Evolutionary conservation across 192 early-diverging fungal species (phyloP), one percentile per base, ranked within the genome.

Genomic region (Entophlyctis luteolus): DNA sequence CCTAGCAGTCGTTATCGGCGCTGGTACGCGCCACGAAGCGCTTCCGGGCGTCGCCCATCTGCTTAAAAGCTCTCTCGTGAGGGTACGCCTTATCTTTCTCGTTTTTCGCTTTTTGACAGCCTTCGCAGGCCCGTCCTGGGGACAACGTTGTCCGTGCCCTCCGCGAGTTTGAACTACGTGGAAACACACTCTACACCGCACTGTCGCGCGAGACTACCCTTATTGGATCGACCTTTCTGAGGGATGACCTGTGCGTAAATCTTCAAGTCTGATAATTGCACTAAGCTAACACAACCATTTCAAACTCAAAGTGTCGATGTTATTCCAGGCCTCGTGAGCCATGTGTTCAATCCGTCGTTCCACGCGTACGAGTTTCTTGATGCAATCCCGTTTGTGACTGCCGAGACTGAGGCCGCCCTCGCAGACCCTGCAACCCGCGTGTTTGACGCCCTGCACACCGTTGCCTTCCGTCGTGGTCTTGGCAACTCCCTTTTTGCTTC

Each of bases 401-500:
- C 78, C 25, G 90, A 98, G 78, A 73, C 88, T 20, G 67, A 77
- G 65, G 75, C 79, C 35, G 86, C 91, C 28, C 79, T 86, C 23
- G 60, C 79, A 28, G 79, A 85, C 72, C 82, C 90, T 14, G 82
- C 79, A 57, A 80, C 88, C 31, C 66, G 82, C 20, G 86, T 88
- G 27, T 59, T 92, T 32, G 92, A 96, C 62, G 83, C 85, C 32
- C 81, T 92, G 63, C 94, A 99, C 79, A 84, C 84, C 68, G 87
- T 87, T 34, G 96, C 94, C 33, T 99, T 96, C 88, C 90, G 93
- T 72, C 75, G 73, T 67, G 96, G 96, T 16, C 87, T 99, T 69
- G 96, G 96, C 49, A 95, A 96, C 91, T 87, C 93, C 42, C 81
- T 99, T 42, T 95, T 88, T 77, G 92, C 92, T 33, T 75, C 82